Evolutionary conservation across 257 asterid species (phyloP), one percentile per base, ranked within the genome.

Genomic region (Solanum boliviense): DNA sequence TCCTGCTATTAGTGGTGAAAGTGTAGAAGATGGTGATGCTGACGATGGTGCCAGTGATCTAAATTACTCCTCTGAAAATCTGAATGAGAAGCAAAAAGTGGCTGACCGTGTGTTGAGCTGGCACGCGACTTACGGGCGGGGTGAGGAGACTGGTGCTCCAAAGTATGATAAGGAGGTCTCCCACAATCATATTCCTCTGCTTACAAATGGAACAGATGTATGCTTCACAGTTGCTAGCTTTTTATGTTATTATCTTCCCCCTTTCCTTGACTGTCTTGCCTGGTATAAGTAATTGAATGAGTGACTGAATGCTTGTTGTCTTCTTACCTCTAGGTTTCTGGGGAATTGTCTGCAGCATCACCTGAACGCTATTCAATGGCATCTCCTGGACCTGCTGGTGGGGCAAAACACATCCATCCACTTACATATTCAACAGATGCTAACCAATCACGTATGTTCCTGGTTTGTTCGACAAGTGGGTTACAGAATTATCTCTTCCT

Each of bases 341-440:
- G 99, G 87, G 99, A 97, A 89, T 90, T 97, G 58, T 97, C 99
- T 89, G 98, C 98, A 16, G 99, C 99, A 72, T 97, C 99, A 86
- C 99, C 99, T 44, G 99, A 92, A 60, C 96, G 98, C 86, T 97
- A 95, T 90, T 97, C 99, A 31, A 92, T 97, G 96, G 98, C 98
- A 87, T 97, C 99, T 91, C 98, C 99, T 60, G 98, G 95, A 52
- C 99, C 92, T 90, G 93, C 92, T 85, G 95, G 93, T 91, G 94
- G 90, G 78, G 94, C 91, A 84, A 97, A 97, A 92, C 95, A 93
- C 91, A 92, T 90, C 35, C 86, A 79, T 82, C 90, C 87, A 60
- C 94, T 89, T 86, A 90, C 87, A 89, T 91, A 91, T 89, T 71
- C 91, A 56, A 76, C 87, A 92, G 93, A 90, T 90, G 89, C 88